A percentile compares a stretch with the other conserved stretches of the same genome.
Evolutionary conservation across 139 green algal species (phyloP).

Genomic region (Astrephomene gubernaculifera): DNA sequence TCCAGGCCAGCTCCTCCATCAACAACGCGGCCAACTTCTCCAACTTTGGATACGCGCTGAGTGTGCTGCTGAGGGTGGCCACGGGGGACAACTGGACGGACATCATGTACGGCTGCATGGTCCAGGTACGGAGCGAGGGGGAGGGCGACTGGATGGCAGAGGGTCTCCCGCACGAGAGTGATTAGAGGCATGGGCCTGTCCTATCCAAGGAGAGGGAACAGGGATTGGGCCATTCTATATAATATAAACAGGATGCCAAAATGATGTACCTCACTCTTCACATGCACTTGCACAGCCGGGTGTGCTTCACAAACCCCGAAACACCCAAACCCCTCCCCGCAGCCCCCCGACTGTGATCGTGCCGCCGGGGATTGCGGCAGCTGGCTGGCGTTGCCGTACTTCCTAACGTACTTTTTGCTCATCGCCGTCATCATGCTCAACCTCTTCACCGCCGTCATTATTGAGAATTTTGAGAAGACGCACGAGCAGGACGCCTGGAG

Average conservation of each 20-base stretch:
- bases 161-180: no score
- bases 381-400: slow-evolving; percentile 66
- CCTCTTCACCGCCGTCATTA: slow-evolving; percentile 77
- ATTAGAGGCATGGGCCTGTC: no score
- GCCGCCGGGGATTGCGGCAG: slow-evolving; percentile 55
- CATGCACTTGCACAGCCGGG: no score
- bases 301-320: no score
- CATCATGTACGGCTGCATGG: slow-evolving; percentile 69
- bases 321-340: neutral
- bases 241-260: no score
- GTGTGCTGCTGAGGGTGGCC: slow-evolving; percentile 68
- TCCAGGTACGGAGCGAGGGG: slow-evolving; percentile 26
- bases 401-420: slow-evolving; percentile 73
- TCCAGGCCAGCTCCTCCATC: slow-evolving; percentile 38
- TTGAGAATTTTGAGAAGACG: slow-evolving; percentile 81
- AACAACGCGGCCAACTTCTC: slow-evolving; percentile 80
- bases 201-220: no score
- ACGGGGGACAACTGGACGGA: slow-evolving; percentile 82
- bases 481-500: slow-evolving; percentile 67
- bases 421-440: slow-evolving; percentile 80
- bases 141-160: no score
- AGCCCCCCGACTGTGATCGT: slow-evolving; percentile 58
- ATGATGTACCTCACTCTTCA: no score
- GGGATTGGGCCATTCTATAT: no score
- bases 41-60: slow-evolving; percentile 65